Evolutionary conservation across 2,329 filamentous ascomycete genomes (phyloP), one percentile per base, ranked within the genome.

Genomic region (Cladosporium sphaerospermum): DNA sequence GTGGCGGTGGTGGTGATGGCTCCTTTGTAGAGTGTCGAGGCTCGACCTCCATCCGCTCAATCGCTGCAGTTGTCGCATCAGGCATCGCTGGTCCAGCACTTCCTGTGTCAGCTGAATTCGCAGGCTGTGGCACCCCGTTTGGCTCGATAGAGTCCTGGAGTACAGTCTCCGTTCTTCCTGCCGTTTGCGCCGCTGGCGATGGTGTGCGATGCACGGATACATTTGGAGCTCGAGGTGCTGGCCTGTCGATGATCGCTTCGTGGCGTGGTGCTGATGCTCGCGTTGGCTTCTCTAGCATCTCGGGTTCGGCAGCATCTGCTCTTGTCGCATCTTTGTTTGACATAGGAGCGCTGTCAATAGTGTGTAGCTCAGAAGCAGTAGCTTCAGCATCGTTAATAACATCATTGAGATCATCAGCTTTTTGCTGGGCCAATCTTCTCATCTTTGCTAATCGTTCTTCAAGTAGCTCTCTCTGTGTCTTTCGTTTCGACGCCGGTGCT

Each of bases 371-470:
- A 14, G 40, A 13, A 32, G 45, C 36, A 31, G 36, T 14, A 14
- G 48, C n/a, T 14, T 45, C 45, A 9, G 50, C 45, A 18, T 54
- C 50, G 14, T 55, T 49, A 33, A 47, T 11, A 16, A 56, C 49
- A 45, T 18, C 45, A 18, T 54, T 51, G 19, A 50, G 43, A 11
- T 52, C 32, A 14, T 41, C 46, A 36, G 55, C 54, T 43, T 18
- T 45, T 16, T 41, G 19, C 32, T 51, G 51, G 45, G 55, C 60
- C 51, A 63, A 66, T 52, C 61, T 54, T 1, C 60, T 58, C 16
- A 68, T 62, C 45, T 47, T 62, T 18, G 64, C 62, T 10, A 69
- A 52, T 10, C 67, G 60, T 46, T 62, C 64, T 44, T 65, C 54
- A 2, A 68, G 44, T 31, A 60, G 48, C 31, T 62, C 54, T 5